Percentiles rank a stretch among this genome's conserved stretches.
Conservation (phyloP, 805 yeast species). For the Yarrowia phangngaensis region DNA sequence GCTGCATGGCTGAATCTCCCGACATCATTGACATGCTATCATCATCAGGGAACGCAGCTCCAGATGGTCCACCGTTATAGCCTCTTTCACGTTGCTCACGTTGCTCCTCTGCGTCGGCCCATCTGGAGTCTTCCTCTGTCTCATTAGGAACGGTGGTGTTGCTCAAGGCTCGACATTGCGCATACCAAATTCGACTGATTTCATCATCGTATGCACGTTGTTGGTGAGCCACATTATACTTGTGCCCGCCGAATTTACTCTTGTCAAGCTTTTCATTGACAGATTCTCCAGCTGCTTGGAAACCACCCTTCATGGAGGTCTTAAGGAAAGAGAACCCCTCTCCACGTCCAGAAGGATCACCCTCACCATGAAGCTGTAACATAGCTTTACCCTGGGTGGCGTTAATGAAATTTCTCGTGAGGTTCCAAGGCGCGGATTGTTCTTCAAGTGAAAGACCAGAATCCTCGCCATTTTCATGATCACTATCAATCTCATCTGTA, state of each 20-base stretch:
- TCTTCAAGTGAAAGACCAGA: constrained; percentile 62
- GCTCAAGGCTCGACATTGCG: constrained; percentile 62
- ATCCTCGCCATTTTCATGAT: constrained; percentile 39
- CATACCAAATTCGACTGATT: constrained; percentile 82
- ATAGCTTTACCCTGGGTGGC: constrained; percentile 96
- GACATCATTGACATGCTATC: constrained; percentile 39
- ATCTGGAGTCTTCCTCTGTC: constrained; percentile 37
- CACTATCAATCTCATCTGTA: constrained; percentile 36
- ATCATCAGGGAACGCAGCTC: constrained; percentile 40
- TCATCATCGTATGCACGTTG: constrained; percentile 91
- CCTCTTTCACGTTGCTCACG: constrained; percentile 28
- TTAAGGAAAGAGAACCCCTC: constrained; percentile 83
- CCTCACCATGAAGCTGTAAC: constrained; percentile 90
- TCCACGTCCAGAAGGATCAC: constrained; percentile 90
- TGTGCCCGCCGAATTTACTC: constrained; percentile 56
- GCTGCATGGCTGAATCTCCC: constrained; percentile 33
- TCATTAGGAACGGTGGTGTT: constrained; percentile 38
- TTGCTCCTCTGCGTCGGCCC: constrained; percentile 38
- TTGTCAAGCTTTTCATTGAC: constrained; percentile 43
- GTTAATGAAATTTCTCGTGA: constrained; percentile 83
- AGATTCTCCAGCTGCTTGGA: constrained; percentile 47
- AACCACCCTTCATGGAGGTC: constrained; percentile 95
- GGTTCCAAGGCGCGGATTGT: constrained; percentile 89
- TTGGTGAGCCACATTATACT: constrained; percentile 76
- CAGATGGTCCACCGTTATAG: not conserved